Base-by-base conservation (phyloP, 495 filamentous ascomycete genomes). In the Penicillium macrosclerotiorum region DNA sequence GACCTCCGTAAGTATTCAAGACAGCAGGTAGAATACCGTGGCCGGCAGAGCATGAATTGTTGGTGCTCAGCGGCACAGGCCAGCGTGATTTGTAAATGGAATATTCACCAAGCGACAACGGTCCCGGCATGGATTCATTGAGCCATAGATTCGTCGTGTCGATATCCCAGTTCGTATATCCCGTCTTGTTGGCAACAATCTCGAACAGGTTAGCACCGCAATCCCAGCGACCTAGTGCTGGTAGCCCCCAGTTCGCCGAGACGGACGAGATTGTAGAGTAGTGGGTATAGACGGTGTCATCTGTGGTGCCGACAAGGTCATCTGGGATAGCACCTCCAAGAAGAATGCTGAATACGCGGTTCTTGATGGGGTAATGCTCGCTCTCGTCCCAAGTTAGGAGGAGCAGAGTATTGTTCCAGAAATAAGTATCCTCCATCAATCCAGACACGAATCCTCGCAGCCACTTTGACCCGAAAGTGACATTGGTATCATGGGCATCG, bases 401-500 rank as follows among this genome's bases (percentile, higher is more conserved):
- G 39, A 76, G 51, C 0, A 73, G 48, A 3, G 71, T 73, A 43
- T 71, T 55, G 1, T 74, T 61, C 67, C 79, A 84, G 68, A 89
- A 87, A 52, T 83, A 80, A 27, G 71, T 57, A 63, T 87, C 73
- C 4, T 72, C 59, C 25, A 89, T 68, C 32, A 89, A 76, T 3
- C 78, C 74, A 31, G 72, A 67, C 1, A 90, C 59, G 68, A 84
- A 88, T 17, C 45, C 53, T 17, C 74, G 72, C 8, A 79, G 68
- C 83, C 83, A 89, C 9, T 55, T 54, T 3, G 75, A 78, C 5
- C 78, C 77, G 45, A 77, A 74, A 14, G 75, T 77, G 36, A 89
- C 73, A 59, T 73, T 74, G 37, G 81, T 81, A 61, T 90, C 85
- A 53, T 90, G 85, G 20, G 76, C 86, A 58, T 85, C 82, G 49